Evolutionary conservation across 2,329 filamentous ascomycete species (phyloP), one percentile per base, ranked within the genome.

Genomic region (Teratosphaeria nubilosa): DNA sequence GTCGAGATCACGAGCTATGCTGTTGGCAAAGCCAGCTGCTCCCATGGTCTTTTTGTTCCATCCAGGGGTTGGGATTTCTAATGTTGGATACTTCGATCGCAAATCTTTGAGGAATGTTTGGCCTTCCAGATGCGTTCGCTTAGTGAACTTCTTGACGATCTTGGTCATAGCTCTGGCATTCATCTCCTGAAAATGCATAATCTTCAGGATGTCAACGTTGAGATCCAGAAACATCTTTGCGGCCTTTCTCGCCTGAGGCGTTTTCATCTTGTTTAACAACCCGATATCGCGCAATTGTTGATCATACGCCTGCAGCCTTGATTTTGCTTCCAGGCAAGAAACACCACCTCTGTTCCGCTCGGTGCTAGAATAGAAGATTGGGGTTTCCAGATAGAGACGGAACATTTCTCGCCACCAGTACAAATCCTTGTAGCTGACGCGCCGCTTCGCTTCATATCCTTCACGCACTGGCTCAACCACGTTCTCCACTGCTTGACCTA

Each of bases 131-230:
- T 86, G 84, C 1, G 90, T 95, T 59, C 85, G 83, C 73, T 95
- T 95, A 73, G 94, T 88, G 69, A 95, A 95, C 84, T 91, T 95
- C 72, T 95, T 95, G 56, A 95, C 74, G 55, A 95, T 95, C 72
- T 95, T 95, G 34, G 77, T 77, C 66, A 94, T 83, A 0, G 90
- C 90, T 31, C 81, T 81, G 63, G 83, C 82, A 67, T 95, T 95
- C 63, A 95, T 85, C 69, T 94, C 90, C 67, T 91, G 88, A 65
- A 95, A 95, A 59, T 86, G 85, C 63, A 95, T 78, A 55, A 87
- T 87, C 61, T 86, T 86, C n/a, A 95, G 78, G n/a, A 95, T 79
- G 56, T 83, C 80, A 25, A 82, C 77, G 69, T 95, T 95, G 65
- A 95, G 79, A 53, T 80, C 76, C 60, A 92, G 74, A 66, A 95